Evolutionary conservation across 495 filamentous ascomycete genomes (phyloP).

Genomic region (Penicillium odoratum): DNA sequence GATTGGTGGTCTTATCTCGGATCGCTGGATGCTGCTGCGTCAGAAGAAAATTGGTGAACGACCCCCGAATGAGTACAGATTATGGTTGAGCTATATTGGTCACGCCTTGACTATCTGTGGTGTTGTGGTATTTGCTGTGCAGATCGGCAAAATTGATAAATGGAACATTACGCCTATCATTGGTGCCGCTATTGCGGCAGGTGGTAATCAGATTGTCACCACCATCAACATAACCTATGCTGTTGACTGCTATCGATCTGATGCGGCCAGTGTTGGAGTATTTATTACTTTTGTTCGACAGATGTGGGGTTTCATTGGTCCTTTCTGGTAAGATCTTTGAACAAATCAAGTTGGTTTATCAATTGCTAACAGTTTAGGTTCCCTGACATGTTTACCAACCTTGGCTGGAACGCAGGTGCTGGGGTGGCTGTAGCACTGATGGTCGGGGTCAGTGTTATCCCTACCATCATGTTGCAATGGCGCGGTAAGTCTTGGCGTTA

Average conservation of each 20-base stretch:
- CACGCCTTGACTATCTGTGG: constrained; percentile 49
- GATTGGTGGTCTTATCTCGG: constrained; percentile 51
- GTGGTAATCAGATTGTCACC: constrained; percentile 58
- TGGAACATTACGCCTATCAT: constrained; percentile 55
- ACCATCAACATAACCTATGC: constrained; percentile 58
- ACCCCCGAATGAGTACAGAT: constrained; percentile 45
- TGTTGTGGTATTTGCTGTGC: constrained; percentile 51
- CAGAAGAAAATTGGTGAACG: constrained; percentile 23
- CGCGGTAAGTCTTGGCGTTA: constrained; percentile 15
- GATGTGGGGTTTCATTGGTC: constrained; percentile 59
- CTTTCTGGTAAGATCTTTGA: constrained; percentile 47
- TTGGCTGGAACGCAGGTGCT: constrained; percentile 43
- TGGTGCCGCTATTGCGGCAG: constrained; percentile 50
- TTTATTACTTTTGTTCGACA: constrained; percentile 57
- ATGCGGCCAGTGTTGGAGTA: constrained; percentile 54
- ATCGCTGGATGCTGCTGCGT: constrained; percentile 48
- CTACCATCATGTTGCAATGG: constrained; percentile 43
- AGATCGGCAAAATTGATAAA: constrained; percentile 39
- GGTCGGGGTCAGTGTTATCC: constrained; percentile 46
- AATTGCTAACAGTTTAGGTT: constrained; percentile 39
- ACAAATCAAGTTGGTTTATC: not conserved
- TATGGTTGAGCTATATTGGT: constrained; percentile 57
- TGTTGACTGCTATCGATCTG: constrained; percentile 52
- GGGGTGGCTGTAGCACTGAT: constrained; percentile 46
- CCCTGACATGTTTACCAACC: constrained; percentile 48